These are phyloP conservation scores for Recurvomyces mirabilis DNA, from an alignment of 495 filamentous ascomycete species.

Conservation along the genomic window DNA sequence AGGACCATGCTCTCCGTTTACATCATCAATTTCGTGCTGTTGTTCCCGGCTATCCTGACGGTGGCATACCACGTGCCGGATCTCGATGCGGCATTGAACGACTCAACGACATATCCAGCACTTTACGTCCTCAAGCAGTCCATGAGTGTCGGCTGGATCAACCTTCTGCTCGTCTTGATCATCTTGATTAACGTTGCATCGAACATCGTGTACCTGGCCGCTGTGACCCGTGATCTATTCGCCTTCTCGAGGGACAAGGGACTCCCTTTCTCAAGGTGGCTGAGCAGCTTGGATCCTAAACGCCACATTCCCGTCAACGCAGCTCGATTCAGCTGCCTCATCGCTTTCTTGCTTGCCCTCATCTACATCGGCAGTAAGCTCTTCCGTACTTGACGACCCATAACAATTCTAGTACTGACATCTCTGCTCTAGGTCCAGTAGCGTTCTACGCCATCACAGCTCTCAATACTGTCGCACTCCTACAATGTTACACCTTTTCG, in stretches of 20 bases:
- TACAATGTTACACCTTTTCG: constrained; percentile 6
- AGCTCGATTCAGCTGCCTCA: constrained; percentile 35
- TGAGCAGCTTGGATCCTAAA: background rate
- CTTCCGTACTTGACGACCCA: no score
- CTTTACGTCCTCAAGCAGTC: constrained; percentile 30
- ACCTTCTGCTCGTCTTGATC: constrained; percentile 33
- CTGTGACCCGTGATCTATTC: constrained; percentile 8
- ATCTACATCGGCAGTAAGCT: constrained; percentile 53
- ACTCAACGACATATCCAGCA: constrained; percentile 32
- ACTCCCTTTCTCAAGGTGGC: constrained; percentile 8
- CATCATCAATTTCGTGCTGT: constrained; percentile 4
- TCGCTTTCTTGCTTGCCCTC: constrained; percentile 42
- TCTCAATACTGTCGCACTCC: constrained; percentile 17
- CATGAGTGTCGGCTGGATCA: constrained; percentile 29
- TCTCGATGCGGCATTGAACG: constrained; percentile 28
- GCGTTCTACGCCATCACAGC: constrained; percentile 48
- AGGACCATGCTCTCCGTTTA: constrained; percentile 21
- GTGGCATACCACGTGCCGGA: constrained; percentile 37
- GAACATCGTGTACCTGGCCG: constrained; percentile 17
- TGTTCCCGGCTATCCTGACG: constrained; percentile 34
- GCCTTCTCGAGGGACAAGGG: constrained; percentile 9
- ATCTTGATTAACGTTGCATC: constrained; percentile 28
- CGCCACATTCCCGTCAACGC: constrained; percentile 20
- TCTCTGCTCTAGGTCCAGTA: no score
- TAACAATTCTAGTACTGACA: no score